Evolutionary conservation across 202 grass and related monocot species (phyloP).

Genomic region (Dendrocalamus latiflorus): DNA sequence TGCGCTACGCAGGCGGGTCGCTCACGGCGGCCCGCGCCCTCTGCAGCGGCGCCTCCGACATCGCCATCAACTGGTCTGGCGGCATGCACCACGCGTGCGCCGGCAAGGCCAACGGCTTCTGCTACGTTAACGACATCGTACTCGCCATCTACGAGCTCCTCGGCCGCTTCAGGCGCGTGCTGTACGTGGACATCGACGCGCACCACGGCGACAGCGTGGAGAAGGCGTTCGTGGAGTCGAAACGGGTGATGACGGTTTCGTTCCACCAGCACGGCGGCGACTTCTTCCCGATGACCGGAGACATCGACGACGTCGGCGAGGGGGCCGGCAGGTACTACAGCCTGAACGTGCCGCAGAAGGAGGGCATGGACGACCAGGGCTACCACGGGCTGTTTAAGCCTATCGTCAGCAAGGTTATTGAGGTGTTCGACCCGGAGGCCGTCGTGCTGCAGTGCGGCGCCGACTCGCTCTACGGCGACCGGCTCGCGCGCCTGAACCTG

Average conservation of each 20-base stretch:
- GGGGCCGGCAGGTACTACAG: neutral
- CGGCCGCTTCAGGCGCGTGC: neutral
- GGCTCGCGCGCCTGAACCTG: neutral
- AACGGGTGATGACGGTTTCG: conserved; percentile 23
- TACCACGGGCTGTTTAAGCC: conserved; percentile 52
- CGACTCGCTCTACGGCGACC: conserved; percentile 45
- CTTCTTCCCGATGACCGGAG: conserved; percentile 7
- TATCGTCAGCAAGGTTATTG: conserved; percentile 32
- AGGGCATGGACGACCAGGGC: conserved; percentile 16
- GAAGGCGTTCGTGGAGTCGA: neutral
- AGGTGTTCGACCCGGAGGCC: conserved; percentile 56
- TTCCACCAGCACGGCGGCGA: neutral
- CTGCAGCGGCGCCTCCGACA: neutral
- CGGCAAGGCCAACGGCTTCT: conserved; percentile 32
- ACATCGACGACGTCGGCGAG: neutral
- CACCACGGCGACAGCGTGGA: conserved; percentile 38
- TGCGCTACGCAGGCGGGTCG: conserved; percentile 37
- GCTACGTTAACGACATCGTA: conserved; percentile 44
- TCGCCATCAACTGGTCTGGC: conserved; percentile 55
- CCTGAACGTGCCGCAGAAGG: conserved; percentile 8
- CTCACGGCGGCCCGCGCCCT: conserved; percentile 35
- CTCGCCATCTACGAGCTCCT: conserved; percentile 30
- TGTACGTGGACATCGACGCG: too few relatives aligned
- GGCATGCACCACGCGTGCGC: conserved; percentile 46
- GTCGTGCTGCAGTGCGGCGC: conserved; percentile 72